A percentile compares a stretch with the other conserved stretches of the same genome.
Conservation (phyloP, 2,329 filamentous ascomycete genomes). For the Zarea fungicola region DNA sequence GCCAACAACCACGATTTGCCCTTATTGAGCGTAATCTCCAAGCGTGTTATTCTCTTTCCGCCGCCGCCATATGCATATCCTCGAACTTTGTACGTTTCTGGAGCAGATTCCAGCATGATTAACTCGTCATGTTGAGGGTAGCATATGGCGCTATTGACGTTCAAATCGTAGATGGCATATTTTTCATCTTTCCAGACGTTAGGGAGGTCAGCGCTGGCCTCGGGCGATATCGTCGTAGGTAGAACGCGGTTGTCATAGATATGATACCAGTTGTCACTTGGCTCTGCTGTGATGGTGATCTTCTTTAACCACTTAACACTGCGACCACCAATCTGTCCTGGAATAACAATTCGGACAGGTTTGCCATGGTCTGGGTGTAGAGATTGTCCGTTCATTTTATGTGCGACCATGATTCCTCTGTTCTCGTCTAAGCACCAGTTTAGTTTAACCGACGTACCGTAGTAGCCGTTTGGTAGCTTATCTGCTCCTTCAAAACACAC, state of each 20-base stretch:
- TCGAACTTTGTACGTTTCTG: constrained; percentile 54
- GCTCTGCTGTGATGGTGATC: constrained; percentile 69
- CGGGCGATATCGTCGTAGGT: constrained; percentile 79
- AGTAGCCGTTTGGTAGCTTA: constrained; percentile 79
- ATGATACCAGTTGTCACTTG: constrained; percentile 93
- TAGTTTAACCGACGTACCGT: constrained; percentile 82
- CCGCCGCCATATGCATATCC: constrained; percentile 90
- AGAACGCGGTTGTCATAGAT: constrained; percentile 90
- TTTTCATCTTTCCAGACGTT: constrained; percentile 84
- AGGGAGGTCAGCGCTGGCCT: constrained; percentile 67
- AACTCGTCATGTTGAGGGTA: constrained; percentile 75
- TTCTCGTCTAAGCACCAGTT: constrained; percentile 85
- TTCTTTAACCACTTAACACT: constrained; percentile 91
- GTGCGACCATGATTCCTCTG: constrained; percentile 77
- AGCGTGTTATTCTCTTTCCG: constrained; percentile 73
- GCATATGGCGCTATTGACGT: constrained; percentile 76
- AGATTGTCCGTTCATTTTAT: constrained; percentile 84
- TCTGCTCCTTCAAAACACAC: constrained; percentile 91
- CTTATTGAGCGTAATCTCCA: constrained; percentile 79
- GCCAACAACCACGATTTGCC: constrained; percentile 76
- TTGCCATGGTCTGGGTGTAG: constrained; percentile 81
- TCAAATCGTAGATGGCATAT: constrained; percentile 90
- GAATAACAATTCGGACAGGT: constrained; percentile 76
- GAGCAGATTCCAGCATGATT: constrained; percentile 43
- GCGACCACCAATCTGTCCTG: constrained; percentile 84